A percentile compares a stretch with the other conserved stretches of the same genome.
phyloP scores from a whole-genome alignment of 371 early-diverging fungal species.

The Mycotypha africana region DNA sequence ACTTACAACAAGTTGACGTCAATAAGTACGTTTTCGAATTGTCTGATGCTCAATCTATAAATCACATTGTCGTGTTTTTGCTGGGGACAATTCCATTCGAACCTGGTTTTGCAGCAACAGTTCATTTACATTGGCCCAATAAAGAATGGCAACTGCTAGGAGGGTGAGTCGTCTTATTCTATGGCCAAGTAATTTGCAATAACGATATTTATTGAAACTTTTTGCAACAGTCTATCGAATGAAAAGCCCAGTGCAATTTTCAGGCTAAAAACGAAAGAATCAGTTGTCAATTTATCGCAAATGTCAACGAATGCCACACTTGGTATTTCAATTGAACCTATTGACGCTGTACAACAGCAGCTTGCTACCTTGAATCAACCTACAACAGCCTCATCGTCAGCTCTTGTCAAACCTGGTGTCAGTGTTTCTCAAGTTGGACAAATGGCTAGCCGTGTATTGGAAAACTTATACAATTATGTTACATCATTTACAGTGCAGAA shows the following conservation, averaged over 20 bases:
- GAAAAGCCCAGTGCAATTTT: slow-evolving; percentile 76
- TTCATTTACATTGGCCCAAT: slow-evolving; percentile 85
- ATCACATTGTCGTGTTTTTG: slow-evolving; percentile 91
- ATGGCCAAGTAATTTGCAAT: not conserved
- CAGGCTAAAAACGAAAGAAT: slow-evolving; percentile 32
- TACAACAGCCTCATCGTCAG: not conserved
- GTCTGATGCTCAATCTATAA: slow-evolving; percentile 73
- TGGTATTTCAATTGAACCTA: slow-evolving; percentile 89
- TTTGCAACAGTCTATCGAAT: slow-evolving; percentile 60
- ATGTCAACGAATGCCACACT: slow-evolving; percentile 62
- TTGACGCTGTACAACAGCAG: slow-evolving; percentile 60
- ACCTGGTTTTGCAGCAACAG: slow-evolving; percentile 79
- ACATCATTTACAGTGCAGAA: slow-evolving; percentile 67
- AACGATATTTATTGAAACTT: too few species aligned
- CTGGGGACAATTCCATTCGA: slow-evolving; percentile 84
- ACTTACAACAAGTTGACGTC: slow-evolving; percentile 81
- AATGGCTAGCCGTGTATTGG: slow-evolving; percentile 45
- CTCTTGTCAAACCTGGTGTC: slow-evolving; percentile 20
- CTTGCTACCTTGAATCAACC: slow-evolving; percentile 13
- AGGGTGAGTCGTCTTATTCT: slow-evolving; percentile 33
- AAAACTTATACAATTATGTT: slow-evolving; percentile 73
- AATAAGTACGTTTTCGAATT: slow-evolving; percentile 81
- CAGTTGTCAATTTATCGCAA: slow-evolving; percentile 9
- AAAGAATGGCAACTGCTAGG: slow-evolving; percentile 85
- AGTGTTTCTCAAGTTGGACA: slow-evolving; percentile 32